A percentile compares a stretch with the other conserved stretches of the same genome.
Conservation (phyloP, 2,329 filamentous ascomycete genomes). For the Dryadomyces sulphureus region DNA sequence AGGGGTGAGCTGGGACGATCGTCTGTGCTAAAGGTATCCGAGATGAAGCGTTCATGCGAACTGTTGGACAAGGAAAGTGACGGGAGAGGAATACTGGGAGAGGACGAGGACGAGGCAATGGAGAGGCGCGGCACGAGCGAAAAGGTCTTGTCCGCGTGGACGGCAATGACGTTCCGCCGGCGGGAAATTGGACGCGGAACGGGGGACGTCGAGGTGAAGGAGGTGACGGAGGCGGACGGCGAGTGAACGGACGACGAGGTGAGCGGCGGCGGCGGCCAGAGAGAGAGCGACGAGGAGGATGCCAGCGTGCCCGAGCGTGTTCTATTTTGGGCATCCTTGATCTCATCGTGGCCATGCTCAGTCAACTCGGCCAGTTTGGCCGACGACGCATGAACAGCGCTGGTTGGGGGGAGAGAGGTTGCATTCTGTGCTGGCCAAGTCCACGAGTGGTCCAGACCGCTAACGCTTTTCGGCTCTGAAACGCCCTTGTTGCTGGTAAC, state of each 20-base stretch:
- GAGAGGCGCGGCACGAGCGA: slow-evolving; percentile 26
- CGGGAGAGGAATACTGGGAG: slow-evolving; percentile 15
- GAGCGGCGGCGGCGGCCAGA: slow-evolving; percentile 4
- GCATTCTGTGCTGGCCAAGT: slow-evolving; percentile 6
- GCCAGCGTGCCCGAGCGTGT: neutral
- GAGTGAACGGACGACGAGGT: slow-evolving; percentile 8
- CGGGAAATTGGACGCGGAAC: slow-evolving; percentile 20
- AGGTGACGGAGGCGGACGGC: slow-evolving; percentile 6
- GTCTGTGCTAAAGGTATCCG: slow-evolving; percentile 31
- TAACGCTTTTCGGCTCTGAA: slow-evolving; percentile 28
- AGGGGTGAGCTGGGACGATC: slow-evolving; percentile 29
- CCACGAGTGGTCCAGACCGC: neutral
- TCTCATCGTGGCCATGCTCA: neutral
- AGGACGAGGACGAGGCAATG: slow-evolving; percentile 7
- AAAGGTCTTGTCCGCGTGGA: slow-evolving; percentile 45
- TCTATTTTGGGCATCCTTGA: too few relatives aligned
- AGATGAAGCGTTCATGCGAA: slow-evolving; percentile 34
- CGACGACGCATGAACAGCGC: slow-evolving; percentile 17
- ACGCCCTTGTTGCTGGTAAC: slow-evolving; percentile 22
- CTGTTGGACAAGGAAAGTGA: slow-evolving; percentile 24
- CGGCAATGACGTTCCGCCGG: slow-evolving; percentile 29
- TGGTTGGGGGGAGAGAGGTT: neutral
- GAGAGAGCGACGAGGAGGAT: neutral
- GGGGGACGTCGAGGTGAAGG: slow-evolving; percentile 10
- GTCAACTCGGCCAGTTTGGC: neutral